These are phyloP conservation scores for Neurospora sp. DNA, from an alignment of 495 filamentous ascomycete genomes.

Conservation along the genomic window DNA sequence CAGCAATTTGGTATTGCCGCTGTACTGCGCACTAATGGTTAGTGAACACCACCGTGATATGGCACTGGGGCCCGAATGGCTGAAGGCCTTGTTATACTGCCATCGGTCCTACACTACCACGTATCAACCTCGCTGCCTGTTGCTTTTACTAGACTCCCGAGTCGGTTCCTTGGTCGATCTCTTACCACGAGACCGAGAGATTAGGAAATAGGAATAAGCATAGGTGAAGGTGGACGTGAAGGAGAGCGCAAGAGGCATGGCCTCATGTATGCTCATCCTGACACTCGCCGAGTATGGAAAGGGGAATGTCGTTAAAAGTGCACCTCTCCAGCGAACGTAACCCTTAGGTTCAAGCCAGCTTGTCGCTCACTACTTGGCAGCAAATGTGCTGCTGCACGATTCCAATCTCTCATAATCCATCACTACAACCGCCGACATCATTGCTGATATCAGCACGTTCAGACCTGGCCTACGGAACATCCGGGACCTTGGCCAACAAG, in stretches of 20 bases:
- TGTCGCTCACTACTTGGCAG: neutral
- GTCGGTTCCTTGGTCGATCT: neutral
- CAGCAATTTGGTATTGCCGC: neutral
- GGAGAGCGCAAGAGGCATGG: neutral
- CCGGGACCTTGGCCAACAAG: neutral
- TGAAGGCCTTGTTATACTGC: neutral
- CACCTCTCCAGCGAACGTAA: neutral
- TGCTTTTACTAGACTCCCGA: neutral
- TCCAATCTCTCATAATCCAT: neutral
- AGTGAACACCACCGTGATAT: neutral
- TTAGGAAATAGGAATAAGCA: neutral
- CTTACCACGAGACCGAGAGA: neutral
- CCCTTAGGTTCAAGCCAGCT: neutral
- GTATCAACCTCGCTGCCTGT: neutral
- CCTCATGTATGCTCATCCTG: neutral
- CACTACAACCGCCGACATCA: neutral
- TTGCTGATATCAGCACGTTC: neutral
- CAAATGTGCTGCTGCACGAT: neutral
- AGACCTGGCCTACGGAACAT: neutral
- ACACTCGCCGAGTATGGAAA: neutral
- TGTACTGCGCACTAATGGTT: neutral
- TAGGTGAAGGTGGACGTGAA: neutral
- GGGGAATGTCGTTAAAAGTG: neutral
- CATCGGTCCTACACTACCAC: neutral
- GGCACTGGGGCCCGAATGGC: neutral